phyloP scores from a whole-genome alignment of 2,329 filamentous ascomycete species.

The Ceratocystis papillata region DNA sequence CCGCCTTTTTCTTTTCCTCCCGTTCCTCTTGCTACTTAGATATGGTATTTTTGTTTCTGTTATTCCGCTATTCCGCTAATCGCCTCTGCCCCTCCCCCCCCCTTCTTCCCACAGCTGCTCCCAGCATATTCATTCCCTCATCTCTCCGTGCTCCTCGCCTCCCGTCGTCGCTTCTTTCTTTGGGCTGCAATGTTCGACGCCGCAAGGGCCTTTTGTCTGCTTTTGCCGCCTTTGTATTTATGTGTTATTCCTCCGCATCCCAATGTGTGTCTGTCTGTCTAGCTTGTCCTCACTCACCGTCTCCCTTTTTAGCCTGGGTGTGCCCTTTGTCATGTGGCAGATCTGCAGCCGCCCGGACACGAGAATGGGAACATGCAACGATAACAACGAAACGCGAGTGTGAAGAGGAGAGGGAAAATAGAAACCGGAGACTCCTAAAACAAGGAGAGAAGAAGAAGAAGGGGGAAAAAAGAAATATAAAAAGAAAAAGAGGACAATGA shows the following conservation, averaged over 20 bases:
- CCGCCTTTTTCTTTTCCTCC: background rate
- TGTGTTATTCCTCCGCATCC: background rate
- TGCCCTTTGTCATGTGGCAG: constrained; percentile 3
- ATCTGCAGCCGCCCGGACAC: constrained; percentile 13
- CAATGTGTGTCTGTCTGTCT: background rate
- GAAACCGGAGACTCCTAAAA: background rate
- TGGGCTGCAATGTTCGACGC: constrained; percentile 14
- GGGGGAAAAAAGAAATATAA: background rate
- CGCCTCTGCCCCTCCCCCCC: background rate
- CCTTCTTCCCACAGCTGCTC: background rate
- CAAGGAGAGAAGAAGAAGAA: background rate
- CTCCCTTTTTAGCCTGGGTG: background rate
- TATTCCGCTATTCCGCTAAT: too few relatives aligned
- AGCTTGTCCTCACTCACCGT: background rate
- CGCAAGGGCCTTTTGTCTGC: constrained; percentile 1
- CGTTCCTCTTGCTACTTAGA: background rate
- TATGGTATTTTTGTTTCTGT: too few relatives aligned
- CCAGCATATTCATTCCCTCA: too few relatives aligned
- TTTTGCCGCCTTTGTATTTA: constrained; percentile 19
- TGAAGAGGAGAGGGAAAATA: background rate
- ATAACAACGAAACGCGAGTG: background rate
- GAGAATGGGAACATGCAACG: constrained; percentile 7
- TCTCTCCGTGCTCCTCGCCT: background rate
- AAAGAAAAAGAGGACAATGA: background rate
- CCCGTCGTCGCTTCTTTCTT: constrained; percentile 12